phyloP scores from a whole-genome alignment of 2,329 filamentous ascomycete genomes.

The Claviceps maximensis region DNA sequence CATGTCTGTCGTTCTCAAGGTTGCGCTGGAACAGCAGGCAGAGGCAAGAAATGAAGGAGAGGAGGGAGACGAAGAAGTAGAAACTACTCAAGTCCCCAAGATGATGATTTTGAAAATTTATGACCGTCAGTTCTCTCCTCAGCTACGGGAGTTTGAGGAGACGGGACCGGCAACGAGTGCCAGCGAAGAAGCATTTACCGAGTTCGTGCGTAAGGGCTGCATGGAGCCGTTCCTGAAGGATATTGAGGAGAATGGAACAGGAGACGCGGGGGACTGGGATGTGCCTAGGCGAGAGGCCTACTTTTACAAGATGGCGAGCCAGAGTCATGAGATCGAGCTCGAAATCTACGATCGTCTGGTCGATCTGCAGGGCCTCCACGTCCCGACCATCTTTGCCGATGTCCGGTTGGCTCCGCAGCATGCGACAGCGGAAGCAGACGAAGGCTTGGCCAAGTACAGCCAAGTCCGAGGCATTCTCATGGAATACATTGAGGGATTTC shows the following conservation, averaged over 20 bases:
- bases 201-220: background rate
- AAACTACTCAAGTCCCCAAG: background rate
- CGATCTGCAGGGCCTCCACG: background rate
- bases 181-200: background rate
- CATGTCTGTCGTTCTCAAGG: background rate
- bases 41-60: background rate
- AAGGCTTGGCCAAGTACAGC: background rate
- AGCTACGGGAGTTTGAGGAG: background rate
- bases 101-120: background rate
- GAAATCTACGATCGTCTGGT: background rate
- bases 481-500: background rate
- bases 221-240: background rate
- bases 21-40: background rate
- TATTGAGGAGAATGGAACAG: background rate
- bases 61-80: too few species aligned
- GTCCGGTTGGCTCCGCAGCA: background rate
- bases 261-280: background rate
- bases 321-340: background rate
- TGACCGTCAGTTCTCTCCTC: background rate
- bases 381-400: background rate
- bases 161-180: background rate
- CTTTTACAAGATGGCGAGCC: background rate
- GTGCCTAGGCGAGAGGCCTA: background rate
- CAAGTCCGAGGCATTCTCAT: background rate
- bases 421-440: background rate